These are phyloP conservation scores for Agaricus blazei DNA, from an alignment of 768 basidiomycete species.

Conservation along the genomic window DNA sequence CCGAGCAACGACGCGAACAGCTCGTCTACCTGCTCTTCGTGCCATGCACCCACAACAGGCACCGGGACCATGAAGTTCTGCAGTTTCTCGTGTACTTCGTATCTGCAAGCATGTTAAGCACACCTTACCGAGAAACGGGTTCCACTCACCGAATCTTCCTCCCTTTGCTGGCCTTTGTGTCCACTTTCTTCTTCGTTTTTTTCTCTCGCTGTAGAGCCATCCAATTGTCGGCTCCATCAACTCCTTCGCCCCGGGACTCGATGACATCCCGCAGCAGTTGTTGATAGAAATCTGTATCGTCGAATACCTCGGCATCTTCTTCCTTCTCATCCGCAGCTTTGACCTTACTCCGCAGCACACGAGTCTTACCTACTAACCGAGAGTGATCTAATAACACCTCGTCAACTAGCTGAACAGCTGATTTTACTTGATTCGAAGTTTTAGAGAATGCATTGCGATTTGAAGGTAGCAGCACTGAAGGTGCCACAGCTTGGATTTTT, in stretches of 20 bases:
- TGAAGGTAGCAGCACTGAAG: constrained; percentile 65
- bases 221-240: constrained; percentile 53
- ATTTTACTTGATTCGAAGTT: constrained; percentile 51
- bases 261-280: constrained; percentile 89
- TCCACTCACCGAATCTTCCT: constrained; percentile 72
- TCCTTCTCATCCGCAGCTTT: constrained; percentile 29
- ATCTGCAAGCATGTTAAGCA: constrained; percentile 22
- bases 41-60: constrained; percentile 67
- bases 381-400: constrained; percentile 57
- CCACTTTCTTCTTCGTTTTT: constrained; percentile 83
- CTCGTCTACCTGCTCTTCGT: constrained; percentile 95
- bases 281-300: constrained; percentile 93
- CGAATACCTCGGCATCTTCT: constrained; percentile 55
- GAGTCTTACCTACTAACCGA: constrained; percentile 62
- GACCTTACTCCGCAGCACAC: constrained; percentile 29
- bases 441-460: constrained; percentile 67
- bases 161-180: constrained; percentile 94
- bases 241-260: constrained; percentile 50
- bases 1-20: constrained; percentile 87
- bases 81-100: constrained; percentile 92
- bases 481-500: constrained; percentile 91
- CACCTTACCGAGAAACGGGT: constrained; percentile 27
- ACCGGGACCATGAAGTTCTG: constrained; percentile 97
- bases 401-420: constrained; percentile 72
- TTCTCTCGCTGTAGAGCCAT: constrained; percentile 58